Conservation (phyloP, 768 basidiomycete species). For the Lactarius indigo region DNA sequence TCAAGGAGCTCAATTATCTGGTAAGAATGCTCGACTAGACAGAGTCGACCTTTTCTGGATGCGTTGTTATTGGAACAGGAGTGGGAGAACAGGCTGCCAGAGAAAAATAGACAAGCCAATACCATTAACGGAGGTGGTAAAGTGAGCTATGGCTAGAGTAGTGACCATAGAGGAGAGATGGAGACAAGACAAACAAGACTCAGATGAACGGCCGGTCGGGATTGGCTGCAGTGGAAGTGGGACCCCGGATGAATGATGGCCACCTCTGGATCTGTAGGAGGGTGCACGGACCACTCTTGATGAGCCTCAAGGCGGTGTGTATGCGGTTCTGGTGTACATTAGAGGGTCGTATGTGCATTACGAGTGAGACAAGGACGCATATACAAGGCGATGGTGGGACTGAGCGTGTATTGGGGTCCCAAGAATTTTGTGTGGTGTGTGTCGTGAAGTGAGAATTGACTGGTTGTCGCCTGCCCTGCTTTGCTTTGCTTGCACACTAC, state of each 20-base stretch:
- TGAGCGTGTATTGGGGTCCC: constrained; percentile 8
- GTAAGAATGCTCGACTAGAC: background rate
- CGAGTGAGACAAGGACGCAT: background rate
- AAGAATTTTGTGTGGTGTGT: background rate
- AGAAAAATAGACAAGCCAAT: background rate
- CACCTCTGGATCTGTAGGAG: constrained; percentile 1
- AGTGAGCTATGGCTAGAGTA: no score
- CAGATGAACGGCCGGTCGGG: background rate
- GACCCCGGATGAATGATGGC: constrained; percentile 11
- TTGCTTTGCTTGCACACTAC: background rate
- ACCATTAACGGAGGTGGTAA: background rate
- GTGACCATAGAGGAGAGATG: background rate
- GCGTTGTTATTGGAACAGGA: background rate
- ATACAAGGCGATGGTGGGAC: background rate
- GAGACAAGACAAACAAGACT: no score
- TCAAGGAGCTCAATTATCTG: background rate
- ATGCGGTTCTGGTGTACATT: background rate
- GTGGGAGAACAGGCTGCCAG: background rate
- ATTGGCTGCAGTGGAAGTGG: constrained; percentile 4
- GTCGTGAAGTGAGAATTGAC: background rate
- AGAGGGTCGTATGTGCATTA: background rate
- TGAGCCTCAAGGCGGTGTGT: background rate
- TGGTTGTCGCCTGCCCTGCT: background rate
- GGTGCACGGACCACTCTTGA: constrained; percentile 15
- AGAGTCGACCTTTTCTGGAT: background rate